Evolutionary conservation across 2,329 filamentous ascomycete genomes (phyloP), one percentile per base, ranked within the genome.

Genomic region (Waltergamsia citrina): DNA sequence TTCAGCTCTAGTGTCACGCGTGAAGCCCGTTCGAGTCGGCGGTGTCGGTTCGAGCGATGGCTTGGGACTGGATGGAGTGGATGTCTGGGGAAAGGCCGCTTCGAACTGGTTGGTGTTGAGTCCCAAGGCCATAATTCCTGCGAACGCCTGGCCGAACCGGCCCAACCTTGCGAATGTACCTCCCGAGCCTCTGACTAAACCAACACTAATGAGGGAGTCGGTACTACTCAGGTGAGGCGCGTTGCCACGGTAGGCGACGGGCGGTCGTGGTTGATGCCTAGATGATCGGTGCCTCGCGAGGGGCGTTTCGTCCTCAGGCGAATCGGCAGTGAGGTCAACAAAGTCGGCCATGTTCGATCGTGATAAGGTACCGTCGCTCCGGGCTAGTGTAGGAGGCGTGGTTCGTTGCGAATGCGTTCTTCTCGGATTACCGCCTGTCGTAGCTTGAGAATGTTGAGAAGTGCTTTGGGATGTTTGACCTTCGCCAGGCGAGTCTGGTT

Each of bases 1-100:
- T 5, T 54, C 47, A 8, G 43, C 41, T 11, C 48, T 49, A 0
- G 85, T 83, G 32, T 76, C 77, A 38, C 88, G 71, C 2, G 85
- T 94, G 48, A 92, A 96, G 1, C 88, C 90, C n/a, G 75, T 63
- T 6, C 71, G 69, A 0, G 84, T 66, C 0, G 77, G 60, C n/a
- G 69, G 63, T 0, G 83, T 79, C 0, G 79, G 66, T 28, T 80
- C 71, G 52, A 90, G 45, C 11, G 54, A 44, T n/a, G 63, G 66
- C 26, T 34, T 31, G 27, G 36, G 32, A 8, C 25, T 29, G 10
- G n/a, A 11, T 3, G 20, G 26, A n/a, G n/a, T n/a, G n/a, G n/a
- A n/a, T n/a, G n/a, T n/a, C n/a, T n/a, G n/a, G n/a, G n/a, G n/a
- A n/a, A n/a, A n/a, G n/a, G n/a, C n/a, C n/a, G n/a, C n/a, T n/a